A percentile compares a stretch with the other conserved stretches of the same genome.
Evolutionary conservation across 2,329 filamentous ascomycete species (phyloP).

Genomic region (Xylaria sp.): DNA sequence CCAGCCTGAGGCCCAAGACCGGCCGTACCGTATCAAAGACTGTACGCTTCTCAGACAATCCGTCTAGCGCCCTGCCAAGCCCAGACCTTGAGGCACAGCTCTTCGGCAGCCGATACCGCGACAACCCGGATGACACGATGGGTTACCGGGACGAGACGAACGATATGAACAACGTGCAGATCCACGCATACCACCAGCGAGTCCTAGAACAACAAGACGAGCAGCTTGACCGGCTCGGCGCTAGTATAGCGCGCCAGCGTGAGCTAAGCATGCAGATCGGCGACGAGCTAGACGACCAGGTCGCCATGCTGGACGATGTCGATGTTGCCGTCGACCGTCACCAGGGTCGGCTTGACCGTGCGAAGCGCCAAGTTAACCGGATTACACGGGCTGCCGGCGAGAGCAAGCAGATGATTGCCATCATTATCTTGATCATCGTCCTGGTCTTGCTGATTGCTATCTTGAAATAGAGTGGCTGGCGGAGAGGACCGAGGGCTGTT

Average conservation of each 20-base stretch:
- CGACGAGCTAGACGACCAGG: constrained; percentile 92
- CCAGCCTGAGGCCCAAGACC: constrained; percentile 49
- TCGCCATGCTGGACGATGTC: constrained; percentile 88
- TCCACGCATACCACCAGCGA: constrained; percentile 84
- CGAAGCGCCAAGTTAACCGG: constrained; percentile 75
- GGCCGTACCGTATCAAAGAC: constrained; percentile 67
- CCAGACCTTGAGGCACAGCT: constrained; percentile 59
- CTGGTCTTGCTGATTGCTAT: constrained; percentile 85
- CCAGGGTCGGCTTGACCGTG: constrained; percentile 78
- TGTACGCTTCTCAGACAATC: constrained; percentile 86
- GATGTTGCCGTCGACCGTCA: constrained; percentile 87
- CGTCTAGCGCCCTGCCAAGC: constrained; percentile 52
- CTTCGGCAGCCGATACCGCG: constrained; percentile 71
- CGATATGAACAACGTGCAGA: constrained; percentile 80
- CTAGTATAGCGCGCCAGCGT: constrained; percentile 86
- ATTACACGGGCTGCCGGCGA: constrained; percentile 81
- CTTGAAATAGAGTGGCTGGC: constrained; percentile 66
- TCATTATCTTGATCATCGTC: constrained; percentile 84
- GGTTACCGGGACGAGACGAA: constrained; percentile 71
- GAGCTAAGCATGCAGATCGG: constrained; percentile 96
- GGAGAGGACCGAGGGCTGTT: neutral
- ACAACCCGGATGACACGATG: constrained; percentile 69
- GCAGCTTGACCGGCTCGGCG: constrained; percentile 88
- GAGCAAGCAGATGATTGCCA: constrained; percentile 86
- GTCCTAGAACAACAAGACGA: constrained; percentile 91